Evolutionary conservation across 257 asterid species (phyloP), one percentile per base, ranked within the genome.

Genomic region (Euphrasia confusa): DNA sequence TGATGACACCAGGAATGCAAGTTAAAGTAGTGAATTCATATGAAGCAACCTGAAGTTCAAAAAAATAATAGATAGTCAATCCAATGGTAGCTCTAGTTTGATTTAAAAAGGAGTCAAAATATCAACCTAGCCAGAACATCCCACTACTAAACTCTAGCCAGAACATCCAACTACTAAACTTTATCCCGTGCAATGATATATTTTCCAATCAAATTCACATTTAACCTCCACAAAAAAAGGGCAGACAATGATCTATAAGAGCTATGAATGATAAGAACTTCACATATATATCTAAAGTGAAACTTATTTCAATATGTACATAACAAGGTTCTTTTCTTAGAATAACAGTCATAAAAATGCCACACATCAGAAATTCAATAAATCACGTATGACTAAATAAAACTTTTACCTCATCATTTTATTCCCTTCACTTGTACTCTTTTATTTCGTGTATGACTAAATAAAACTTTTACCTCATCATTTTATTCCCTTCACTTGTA

Each of bases 1-100:
- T 79, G 67, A 89, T 93, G 4, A 93, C 99, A 72, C 99, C 99
- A 73, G 99, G 99, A 79, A 93, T 93, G 85, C 99, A 93, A 72
- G 99, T 93, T 71, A 93, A 79, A 67, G 99, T 93, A 17, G 99
- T 93, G 71, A 93, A 93, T 61, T 93, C 99, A 50, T 93, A 93
- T 28, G 99, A 93, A 67, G 99, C 97, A 74, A 93, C 99, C 99
- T 93, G 88, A 66, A 78, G 59, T 59, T 76, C 70, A 66, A 65
- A 54, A 54, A 47, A 64, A 64, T 30, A 21, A 39, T 40, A 66
- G 54, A 18, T 3, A 44, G 17, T 9, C 63, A 35, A 55, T 14
- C 32, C 61, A 61, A 35, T 27, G 35, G 60, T 4, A 17, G 12
- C 42, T 18, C 11, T 21, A 50, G 14, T 44, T 14, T 35, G 64